Base-by-base conservation (phyloP, 202 grass and related monocot genomes). In the Tripidium arundinaceum region DNA sequence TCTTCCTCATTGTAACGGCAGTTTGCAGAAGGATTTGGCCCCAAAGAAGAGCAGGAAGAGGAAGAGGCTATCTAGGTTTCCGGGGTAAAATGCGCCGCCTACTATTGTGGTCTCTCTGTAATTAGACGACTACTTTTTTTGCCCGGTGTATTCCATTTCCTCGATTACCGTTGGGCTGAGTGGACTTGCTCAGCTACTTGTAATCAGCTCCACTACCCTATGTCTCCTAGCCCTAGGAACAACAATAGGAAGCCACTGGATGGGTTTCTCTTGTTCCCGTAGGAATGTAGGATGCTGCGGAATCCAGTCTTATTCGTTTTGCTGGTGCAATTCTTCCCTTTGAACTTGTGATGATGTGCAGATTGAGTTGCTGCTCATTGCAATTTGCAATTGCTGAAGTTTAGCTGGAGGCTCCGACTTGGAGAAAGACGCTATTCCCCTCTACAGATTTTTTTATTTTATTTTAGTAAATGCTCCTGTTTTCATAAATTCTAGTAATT, bases 11-110 rank as follows among this genome's bases (percentile, higher is more conserved):
- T 83, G 71, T 37, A 86, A 76, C 2, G 22, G 78, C 34, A 68
- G 64, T 47, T 40, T 28, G 18, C 82, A 90, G 70, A 92, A 86
- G 36, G 79, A 78, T 50, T 70, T 60, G 37, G 76, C 86, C 38
- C 64, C 77, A 14, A 97, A 86, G 71, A 97, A 83, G 78, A 94
- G 82, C 41, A 87, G 67, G 73, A 94, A 92, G 83, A 86, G 94
- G 46, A 97, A 83, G 75, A 91, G 91, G 40, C 11, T 94, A 39
- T 84, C 89, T 67, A 76, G 74, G 18, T 62, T 97, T 52, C 40
- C 13, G 24, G 57, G 72, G 26, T 86, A 59, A 81, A 41, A 27
- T 61, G 2, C 9, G 25, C 14, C 47, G 13, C 26, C 34, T 38
- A 19, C 25, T 50, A 13, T 72, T 26, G 15, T 3, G 21, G 12